These are phyloP conservation scores for Colletotrichum sp. DNA, from an alignment of 2,329 filamentous ascomycete species.

Conservation along the genomic window DNA sequence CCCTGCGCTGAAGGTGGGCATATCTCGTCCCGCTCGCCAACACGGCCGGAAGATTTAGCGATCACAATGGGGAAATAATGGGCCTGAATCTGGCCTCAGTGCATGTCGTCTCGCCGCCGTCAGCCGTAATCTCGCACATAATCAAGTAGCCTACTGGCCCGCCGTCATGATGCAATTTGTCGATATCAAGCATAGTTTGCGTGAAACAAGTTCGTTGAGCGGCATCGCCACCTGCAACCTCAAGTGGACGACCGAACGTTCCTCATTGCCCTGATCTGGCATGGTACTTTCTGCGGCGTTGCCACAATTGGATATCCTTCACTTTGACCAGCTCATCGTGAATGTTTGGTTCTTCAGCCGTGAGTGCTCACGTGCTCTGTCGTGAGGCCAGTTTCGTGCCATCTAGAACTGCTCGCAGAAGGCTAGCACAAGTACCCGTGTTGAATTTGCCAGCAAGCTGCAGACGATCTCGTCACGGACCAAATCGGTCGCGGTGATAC, in stretches of 20 bases:
- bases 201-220: background rate
- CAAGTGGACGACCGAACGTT: background rate
- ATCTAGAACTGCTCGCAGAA: background rate
- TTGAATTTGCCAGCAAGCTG: background rate
- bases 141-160: background rate
- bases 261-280: background rate
- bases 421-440: background rate
- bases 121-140: background rate
- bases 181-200: background rate
- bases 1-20: background rate
- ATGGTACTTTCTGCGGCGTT: background rate
- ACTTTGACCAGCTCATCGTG: background rate
- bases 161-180: background rate
- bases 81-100: background rate
- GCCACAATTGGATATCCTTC: background rate
- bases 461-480: background rate
- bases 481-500: background rate
- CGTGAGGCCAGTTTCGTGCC: background rate
- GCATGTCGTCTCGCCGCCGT: background rate
- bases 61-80: background rate
- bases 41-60: background rate
- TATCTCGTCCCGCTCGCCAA: background rate
- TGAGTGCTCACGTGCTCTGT: background rate
- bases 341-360: background rate
- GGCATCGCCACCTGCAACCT: background rate